Base-by-base conservation (phyloP, 768 basidiomycete species). In the Coprinellus micaceus region DNA sequence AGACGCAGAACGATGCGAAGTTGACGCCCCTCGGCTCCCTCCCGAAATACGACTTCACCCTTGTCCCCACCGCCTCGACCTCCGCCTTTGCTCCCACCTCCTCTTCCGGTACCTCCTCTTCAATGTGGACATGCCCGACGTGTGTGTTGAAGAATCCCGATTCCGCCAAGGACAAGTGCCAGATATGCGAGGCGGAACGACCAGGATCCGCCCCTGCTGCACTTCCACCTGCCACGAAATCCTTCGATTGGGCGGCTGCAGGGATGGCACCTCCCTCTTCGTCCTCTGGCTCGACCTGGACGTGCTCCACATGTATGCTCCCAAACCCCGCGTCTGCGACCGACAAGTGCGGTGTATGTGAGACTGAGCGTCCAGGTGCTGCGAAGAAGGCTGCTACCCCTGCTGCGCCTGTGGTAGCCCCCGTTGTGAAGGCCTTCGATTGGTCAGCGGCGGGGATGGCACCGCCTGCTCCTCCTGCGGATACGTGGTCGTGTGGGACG, bases 21-120 rank as follows among this genome's bases (percentile, higher is more conserved):
- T 62, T 68, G 15, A 58, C 77, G 25, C 68, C 77, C 11, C 58
- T 64, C 33, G 63, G 71, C 1, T 74, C 75, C 12, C 74, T 89
- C 10, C 86, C 86, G 0, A 60, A 55, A 2, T 80, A 77, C 47
- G 67, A 73, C 41, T 72, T 82, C 50, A 60, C 9, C 36, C 9
- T 17, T 37, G 36, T 17, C 9, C 36, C 36, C 9, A 17, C 36
- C 36, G 36, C 36, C 36, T 17, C 36, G 36, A 9, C 36, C 36
- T 73, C 77, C 1, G 84, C 82, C 10, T 84, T 84, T 0, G 86
- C 84, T 3, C 66, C 81, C 53, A 84, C 80, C 59, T 66, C 76
- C 2, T 79, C 83, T 4, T 57, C 69, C 2, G 52, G 64, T 12
- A 58, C 57, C 4, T 64, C 61, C 45, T 67, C 61, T 21, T 62